phyloP scores from a whole-genome alignment of 2,329 filamentous ascomycete genomes.

The Emergomyces orientalis region DNA sequence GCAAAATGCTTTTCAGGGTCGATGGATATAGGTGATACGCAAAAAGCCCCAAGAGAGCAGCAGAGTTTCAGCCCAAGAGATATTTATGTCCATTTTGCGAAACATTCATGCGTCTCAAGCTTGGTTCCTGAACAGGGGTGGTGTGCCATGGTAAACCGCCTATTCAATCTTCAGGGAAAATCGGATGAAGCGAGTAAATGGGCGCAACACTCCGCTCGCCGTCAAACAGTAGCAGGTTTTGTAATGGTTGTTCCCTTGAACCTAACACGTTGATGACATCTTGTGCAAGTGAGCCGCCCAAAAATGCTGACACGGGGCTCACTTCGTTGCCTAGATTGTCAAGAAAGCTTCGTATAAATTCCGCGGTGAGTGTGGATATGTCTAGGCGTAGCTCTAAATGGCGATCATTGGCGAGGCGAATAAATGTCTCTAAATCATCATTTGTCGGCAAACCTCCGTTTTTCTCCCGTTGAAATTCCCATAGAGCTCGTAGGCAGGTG shows the following conservation, averaged over 20 bases:
- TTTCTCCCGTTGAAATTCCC: conserved; percentile 65
- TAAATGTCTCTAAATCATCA: conserved; percentile 66
- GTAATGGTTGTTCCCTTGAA: conserved; percentile 83
- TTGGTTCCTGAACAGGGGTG: background rate
- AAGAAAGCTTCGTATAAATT: conserved; percentile 73
- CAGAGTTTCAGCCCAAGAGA: background rate
- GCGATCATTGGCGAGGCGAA: conserved; percentile 64
- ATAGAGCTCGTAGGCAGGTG: conserved; percentile 78
- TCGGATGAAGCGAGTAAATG: conserved; percentile 72
- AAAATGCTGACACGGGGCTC: conserved; percentile 74
- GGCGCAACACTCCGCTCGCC: conserved; percentile 68
- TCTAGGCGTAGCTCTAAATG: conserved; percentile 66
- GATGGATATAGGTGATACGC: background rate
- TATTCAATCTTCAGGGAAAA: conserved; percentile 31
- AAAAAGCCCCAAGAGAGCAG: background rate
- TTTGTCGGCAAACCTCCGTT: conserved; percentile 47
- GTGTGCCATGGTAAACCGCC: background rate
- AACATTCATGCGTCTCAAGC: background rate
- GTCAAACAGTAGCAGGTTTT: conserved; percentile 90
- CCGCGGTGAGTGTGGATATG: conserved; percentile 54
- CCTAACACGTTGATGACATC: conserved; percentile 96
- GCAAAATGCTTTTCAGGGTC: too few species aligned
- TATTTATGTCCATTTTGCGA: background rate
- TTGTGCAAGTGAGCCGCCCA: conserved; percentile 85
- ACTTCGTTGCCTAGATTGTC: conserved; percentile 79